A percentile compares a stretch with the other conserved stretches of the same genome.
phyloP scores from a whole-genome alignment of 495 filamentous ascomycete genomes.

The Hypomontagnella submonticulosa region DNA sequence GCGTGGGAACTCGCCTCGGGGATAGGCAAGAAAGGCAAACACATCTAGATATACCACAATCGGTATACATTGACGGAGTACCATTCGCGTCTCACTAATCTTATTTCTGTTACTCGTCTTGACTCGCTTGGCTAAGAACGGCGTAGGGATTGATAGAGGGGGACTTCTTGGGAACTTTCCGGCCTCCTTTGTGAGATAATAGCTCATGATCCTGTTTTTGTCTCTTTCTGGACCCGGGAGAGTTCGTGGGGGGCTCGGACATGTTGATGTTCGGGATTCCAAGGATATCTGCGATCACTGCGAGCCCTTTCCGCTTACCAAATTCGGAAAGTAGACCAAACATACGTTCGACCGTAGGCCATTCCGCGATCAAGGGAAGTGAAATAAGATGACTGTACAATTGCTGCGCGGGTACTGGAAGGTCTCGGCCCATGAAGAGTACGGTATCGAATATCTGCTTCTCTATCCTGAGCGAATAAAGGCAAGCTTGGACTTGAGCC shows the following conservation, averaged over 20 bases:
- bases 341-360: conserved; percentile 44
- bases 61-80: not conserved
- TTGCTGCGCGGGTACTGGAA: conserved; percentile 27
- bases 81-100: not conserved
- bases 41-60: not conserved
- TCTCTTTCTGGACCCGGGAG: conserved; percentile 9
- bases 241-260: not conserved
- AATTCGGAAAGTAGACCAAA: conserved; percentile 21
- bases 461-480: conserved; percentile 74
- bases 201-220: conserved; percentile 13
- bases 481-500: conserved; percentile 69
- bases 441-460: conserved; percentile 63
- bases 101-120: conserved; percentile 12
- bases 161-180: conserved; percentile 13
- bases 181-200: conserved; percentile 8
- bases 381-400: conserved; percentile 27
- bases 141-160: conserved; percentile 39
- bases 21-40: no score
- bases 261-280: conserved; percentile 22
- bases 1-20: no score
- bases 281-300: conserved; percentile 32
- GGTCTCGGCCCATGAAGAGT: conserved; percentile 18
- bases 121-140: conserved; percentile 33
- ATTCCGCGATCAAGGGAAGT: conserved; percentile 41
- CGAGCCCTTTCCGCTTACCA: conserved; percentile 15